phyloP scores from a whole-genome alignment of 2,329 filamentous ascomycete genomes.

The Zymoseptoria ardabiliae region DNA sequence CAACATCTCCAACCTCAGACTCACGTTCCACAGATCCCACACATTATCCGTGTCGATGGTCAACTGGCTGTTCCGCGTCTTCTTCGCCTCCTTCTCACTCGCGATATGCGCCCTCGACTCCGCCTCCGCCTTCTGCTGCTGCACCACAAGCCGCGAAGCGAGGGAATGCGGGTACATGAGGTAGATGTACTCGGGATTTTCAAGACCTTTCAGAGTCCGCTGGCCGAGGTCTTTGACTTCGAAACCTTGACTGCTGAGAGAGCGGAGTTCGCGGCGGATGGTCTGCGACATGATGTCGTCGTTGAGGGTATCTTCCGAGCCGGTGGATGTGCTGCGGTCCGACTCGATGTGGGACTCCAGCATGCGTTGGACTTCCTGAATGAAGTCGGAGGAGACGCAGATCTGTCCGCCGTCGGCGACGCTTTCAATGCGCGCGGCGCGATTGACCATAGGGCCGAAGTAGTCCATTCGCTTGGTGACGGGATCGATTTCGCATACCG shows the following conservation, averaged over 20 bases:
- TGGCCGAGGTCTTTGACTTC: constrained; percentile 96
- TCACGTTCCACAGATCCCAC: constrained; percentile 85
- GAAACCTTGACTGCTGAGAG: constrained; percentile 84
- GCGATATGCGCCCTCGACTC: constrained; percentile 25
- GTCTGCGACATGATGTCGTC: constrained; percentile 67
- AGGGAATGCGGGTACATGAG: constrained; percentile 89
- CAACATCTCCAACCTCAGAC: constrained; percentile 82
- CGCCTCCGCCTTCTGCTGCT: constrained; percentile 47
- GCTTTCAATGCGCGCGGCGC: constrained; percentile 84
- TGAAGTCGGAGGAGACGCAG: constrained; percentile 93
- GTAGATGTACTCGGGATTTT: constrained; percentile 94
- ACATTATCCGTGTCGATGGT: constrained; percentile 78
- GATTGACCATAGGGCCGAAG: constrained; percentile 98
- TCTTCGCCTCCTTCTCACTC: constrained; percentile 41
- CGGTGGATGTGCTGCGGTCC: constrained; percentile 61
- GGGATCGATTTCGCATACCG: constrained; percentile 90
- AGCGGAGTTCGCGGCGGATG: constrained; percentile 80
- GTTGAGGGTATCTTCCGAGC: constrained; percentile 65
- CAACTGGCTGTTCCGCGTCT: constrained; percentile 55
- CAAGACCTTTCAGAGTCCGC: constrained; percentile 88
- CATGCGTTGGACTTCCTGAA: constrained; percentile 87
- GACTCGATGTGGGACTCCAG: constrained; percentile 82
- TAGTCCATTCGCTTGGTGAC: constrained; percentile 99
- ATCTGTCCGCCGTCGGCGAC: constrained; percentile 96
- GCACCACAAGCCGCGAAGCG: constrained; percentile 68